Evolutionary conservation across 148 eudicot genomes (phyloP).

Genomic region (Rhododendron henanense): DNA sequence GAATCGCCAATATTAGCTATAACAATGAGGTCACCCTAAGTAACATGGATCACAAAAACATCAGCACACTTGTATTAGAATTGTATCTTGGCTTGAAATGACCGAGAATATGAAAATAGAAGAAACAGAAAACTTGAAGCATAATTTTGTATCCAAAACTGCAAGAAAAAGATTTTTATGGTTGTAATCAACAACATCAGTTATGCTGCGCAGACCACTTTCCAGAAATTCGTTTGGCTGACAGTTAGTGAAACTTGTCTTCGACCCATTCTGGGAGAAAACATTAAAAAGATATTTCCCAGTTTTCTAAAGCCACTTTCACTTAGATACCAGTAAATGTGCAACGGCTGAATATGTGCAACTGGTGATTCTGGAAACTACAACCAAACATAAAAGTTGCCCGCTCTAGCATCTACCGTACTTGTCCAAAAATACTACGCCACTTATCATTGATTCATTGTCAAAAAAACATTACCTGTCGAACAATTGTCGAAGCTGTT

Average conservation of each 20-base stretch:
- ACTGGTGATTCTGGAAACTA: background rate
- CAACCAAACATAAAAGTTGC: background rate
- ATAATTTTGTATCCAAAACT: background rate
- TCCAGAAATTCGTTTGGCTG: background rate
- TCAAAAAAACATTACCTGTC: constrained; percentile 43
- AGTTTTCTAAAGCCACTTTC: too few relatives aligned
- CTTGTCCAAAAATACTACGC: background rate
- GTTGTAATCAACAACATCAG: background rate
- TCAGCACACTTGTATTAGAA: background rate
- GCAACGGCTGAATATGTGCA: background rate
- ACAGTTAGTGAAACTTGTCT: background rate
- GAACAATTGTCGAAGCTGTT: constrained; percentile 60
- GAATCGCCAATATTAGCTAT: constrained; percentile 83
- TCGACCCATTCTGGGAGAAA: background rate
- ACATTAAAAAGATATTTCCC: background rate
- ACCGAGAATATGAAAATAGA: background rate
- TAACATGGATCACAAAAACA: background rate
- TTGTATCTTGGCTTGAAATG: background rate
- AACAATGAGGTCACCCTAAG: constrained; percentile 55
- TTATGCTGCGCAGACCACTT: background rate
- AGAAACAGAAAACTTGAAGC: background rate
- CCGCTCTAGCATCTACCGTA: background rate
- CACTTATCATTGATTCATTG: background rate
- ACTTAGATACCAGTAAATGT: background rate
- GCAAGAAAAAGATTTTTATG: background rate